Evolutionary conservation across 1,139 yeast genomes (phyloP), one percentile per base, ranked within the genome.

Genomic region (Yamadazyma blattariae): DNA sequence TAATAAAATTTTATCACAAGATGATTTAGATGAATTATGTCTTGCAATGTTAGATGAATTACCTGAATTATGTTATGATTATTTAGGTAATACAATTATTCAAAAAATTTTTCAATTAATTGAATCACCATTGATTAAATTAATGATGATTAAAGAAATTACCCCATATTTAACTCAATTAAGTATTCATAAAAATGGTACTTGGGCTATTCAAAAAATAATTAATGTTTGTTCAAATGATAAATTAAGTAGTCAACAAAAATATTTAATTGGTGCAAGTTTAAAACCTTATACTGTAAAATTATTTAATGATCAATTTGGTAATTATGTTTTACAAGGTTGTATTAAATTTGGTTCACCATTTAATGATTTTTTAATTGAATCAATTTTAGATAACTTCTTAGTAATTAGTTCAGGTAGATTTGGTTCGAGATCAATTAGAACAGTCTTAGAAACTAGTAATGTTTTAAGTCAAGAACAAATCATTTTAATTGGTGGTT

Each of bases 171-270:
- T 94, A 45, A 86, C 97, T 1, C 95, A 89, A 51, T 82, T 92
- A 67, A 94, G 97, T 50, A 83, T 88, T 38, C 99, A 92, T 64
- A 92, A 92, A 55, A 92, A 94, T 58, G 99, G 99, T 43, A 92
- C 99, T 4, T 92, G 98, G 98, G 97, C 97, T 2, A 95, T 96
- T 21, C 98, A 94, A 59, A 94, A 92, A 59, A 83, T 92, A 56
- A 89, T 94, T 50, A 85, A 82, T 46, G 82, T 86, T 40, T 58
- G 70, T 40, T 82, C 86, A 7, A 67, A 69, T 33, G 42, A 44
- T 38, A 81, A 86, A 38, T 82, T 86, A 7, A 42, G 38, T 37
- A 57, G 51, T 32, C 79, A 88, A 43, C 96, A 90, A 57, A 82
- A 77, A 59, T 64, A 71, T 48, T 57, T 82, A 36, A 85, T 92